Conservation (phyloP, 2,329 filamentous ascomycete species). For the Calonectria henricotiae region DNA sequence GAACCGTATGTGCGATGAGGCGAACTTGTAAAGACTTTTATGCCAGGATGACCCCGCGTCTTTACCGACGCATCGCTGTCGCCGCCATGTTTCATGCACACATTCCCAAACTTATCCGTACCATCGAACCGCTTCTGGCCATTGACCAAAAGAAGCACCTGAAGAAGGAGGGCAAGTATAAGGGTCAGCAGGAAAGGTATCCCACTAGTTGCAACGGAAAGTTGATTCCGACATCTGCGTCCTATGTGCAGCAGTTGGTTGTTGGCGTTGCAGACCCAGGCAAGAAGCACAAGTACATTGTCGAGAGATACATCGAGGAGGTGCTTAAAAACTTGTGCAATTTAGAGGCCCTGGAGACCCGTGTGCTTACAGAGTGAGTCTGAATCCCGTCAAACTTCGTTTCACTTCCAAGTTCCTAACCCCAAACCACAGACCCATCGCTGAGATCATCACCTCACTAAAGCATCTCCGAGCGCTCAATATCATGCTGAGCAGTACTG, state of each 20-base stretch:
- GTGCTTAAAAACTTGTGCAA: constrained; percentile 36
- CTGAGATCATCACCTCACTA: constrained; percentile 34
- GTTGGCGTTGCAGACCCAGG: constrained; percentile 35
- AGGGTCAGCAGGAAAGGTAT: constrained; percentile 43
- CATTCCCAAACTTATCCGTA: constrained; percentile 45
- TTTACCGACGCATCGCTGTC: constrained; percentile 40
- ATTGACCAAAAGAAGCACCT: constrained; percentile 45
- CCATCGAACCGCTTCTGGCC: constrained; percentile 40
- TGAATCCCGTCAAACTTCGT: too few relatives aligned
- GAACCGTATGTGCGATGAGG: constrained; percentile 29
- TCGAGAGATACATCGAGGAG: constrained; percentile 45
- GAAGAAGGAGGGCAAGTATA: constrained; percentile 43
- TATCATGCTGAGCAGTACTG: background rate
- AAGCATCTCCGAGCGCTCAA: constrained; percentile 40
- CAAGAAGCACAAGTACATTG: constrained; percentile 38
- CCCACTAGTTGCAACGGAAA: constrained; percentile 11
- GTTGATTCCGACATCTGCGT: constrained; percentile 30
- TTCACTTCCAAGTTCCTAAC: constrained; percentile 26
- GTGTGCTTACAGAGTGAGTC: constrained; percentile 38
- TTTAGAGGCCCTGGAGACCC: constrained; percentile 39
- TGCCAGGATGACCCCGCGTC: constrained; percentile 35
- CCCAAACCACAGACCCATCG: constrained; percentile 28
- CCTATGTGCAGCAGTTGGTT: constrained; percentile 34
- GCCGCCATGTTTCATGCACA: constrained; percentile 40
- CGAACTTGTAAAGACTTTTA: constrained; percentile 46